Evolutionary conservation across 2,329 filamentous ascomycete species (phyloP).

Genomic region (Graphilbum fragrans): DNA sequence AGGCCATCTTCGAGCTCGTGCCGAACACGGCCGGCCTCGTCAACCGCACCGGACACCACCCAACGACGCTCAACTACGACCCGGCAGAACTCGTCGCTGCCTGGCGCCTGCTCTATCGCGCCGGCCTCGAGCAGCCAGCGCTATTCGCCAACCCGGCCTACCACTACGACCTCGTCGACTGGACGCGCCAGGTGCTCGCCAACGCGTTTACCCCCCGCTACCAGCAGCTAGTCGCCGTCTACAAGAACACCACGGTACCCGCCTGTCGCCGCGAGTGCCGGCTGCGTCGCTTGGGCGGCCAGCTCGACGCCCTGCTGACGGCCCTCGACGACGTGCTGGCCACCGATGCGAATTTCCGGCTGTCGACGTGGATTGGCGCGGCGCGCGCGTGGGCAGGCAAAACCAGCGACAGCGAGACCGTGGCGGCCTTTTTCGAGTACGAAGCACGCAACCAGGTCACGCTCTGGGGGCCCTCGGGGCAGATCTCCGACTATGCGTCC

Average conservation of each 20-base stretch:
- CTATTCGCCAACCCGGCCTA: constrained; percentile 30
- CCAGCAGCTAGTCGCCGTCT: constrained; percentile 20
- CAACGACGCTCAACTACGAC: constrained; percentile 29
- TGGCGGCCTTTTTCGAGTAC: constrained; percentile 26
- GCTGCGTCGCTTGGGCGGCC: constrained; percentile 14
- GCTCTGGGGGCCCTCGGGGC: constrained; percentile 32
- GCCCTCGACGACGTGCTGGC: constrained; percentile 27
- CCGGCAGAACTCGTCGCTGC: constrained; percentile 22
- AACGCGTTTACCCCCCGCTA: constrained; percentile 32
- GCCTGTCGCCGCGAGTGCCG: constrained; percentile 2
- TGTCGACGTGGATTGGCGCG: constrained; percentile 26
- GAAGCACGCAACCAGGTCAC: constrained; percentile 38
- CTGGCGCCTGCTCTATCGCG: constrained; percentile 25
- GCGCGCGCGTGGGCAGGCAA: constrained; percentile 20
- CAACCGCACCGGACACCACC: constrained; percentile 25
- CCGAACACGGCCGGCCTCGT: constrained; percentile 28
- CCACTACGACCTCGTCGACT: constrained; percentile 33
- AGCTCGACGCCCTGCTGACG: constrained; percentile 20
- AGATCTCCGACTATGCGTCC: constrained; percentile 37
- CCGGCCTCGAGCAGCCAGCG: constrained; percentile 15
- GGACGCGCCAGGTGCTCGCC: constrained; percentile 33
- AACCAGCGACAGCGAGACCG: constrained; percentile 2
- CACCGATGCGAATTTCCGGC: constrained; percentile 27
- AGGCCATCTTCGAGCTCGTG: constrained; percentile 31
- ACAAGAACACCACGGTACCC: constrained; percentile 10